Evolutionary conservation across 331 rosid genomes (phyloP), one percentile per base, ranked within the genome.

Genomic region (Rhamnella rubrinervis): DNA sequence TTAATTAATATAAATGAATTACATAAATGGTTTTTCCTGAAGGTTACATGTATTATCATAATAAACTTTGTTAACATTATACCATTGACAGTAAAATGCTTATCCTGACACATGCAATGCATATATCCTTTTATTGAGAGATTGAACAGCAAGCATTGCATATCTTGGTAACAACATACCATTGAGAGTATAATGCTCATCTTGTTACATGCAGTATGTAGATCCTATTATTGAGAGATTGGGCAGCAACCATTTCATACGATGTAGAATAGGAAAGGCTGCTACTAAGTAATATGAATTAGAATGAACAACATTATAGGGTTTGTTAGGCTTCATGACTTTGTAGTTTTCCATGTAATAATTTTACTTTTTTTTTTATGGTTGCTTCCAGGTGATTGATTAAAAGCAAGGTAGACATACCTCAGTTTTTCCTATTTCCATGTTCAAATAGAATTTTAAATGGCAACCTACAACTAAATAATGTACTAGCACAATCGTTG

Each of bases 111-210:
- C 63, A 59, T 74, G 82, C 85, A 93, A 97, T 91, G 87, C 77
- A 92, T 93, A 51, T 97, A 91, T 76, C 97, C 98, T 56, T 96
- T 93, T 37, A 61, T 91, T 76, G 97, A 93, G 61, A 87, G 95
- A 78, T 79, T 93, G 85, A 95, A 93, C 67, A 77, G 92, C 74
- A 93, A 93, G 80, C 87, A 88, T 66, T 91, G 95, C 74, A 85
- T 93, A 59, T 28, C 35, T 28, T 28, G 35, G 35, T 53, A 17
- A 7, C 23, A 1, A 19, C 7, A 59, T 40, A 26, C 59, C 74
- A 58, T 44, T 44, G 13, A 63, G 62, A 23, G 66, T 16, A 21
- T 69, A 63, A 44, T 73, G 67, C 71, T 71, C 55, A 38, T 67
- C 61, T 79, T 76, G 67, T 41, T 72, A 69, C 63, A 61, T 74